Evolutionary conservation across 139 green algal genomes (phyloP), one percentile per base, ranked within the genome.

Genomic region (Chlamydomonas sphaeroides): DNA sequence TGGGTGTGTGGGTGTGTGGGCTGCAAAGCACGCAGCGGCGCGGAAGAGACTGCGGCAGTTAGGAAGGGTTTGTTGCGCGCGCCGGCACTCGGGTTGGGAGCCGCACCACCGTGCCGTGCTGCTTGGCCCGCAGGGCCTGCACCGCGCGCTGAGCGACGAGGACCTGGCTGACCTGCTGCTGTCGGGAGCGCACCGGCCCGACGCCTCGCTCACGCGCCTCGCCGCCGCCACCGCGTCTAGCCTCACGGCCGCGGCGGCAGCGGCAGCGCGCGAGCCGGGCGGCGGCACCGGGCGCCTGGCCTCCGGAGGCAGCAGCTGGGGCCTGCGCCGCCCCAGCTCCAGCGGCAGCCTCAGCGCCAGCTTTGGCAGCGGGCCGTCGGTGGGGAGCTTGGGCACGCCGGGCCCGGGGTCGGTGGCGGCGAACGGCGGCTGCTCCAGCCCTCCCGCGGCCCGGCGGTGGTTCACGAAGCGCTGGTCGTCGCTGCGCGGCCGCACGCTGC

Each of bases 161-260:
- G 75, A 82, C 59, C 61, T 82, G 42, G 75, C 75, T 0, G 75
- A 82, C 75, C 75, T 82, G 75, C 45, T 82, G 42, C 75, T 82
- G 20, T 73, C 61, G n/a, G 59, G 51, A n/a, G 39, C 74, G 15
- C 74, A 80, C 41, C 14, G 56, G 28, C 72, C 56, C 53, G 3
- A 30, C 28, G 72, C 72, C 56, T 79, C 72, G 23, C 66, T 79
- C 56, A 68, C 36, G 23, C 72, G 72, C 36, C 72, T 79, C 25
- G 53, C 72, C 7, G 53, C 72, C 5, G 72, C 72, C 10, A 18
- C 53, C 25, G 72, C 72, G 11, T 57, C 20, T 36, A 62, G 56
- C 25, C 35, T 79, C 26, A 3, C 36, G 26, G 74, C 74, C 3
- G 57, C 25, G 53, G 51, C 10, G 18, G 32, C 28, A 51, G 20